Conservation (phyloP, 768 basidiomycete species). For the Kwoniella sp. region DNA sequence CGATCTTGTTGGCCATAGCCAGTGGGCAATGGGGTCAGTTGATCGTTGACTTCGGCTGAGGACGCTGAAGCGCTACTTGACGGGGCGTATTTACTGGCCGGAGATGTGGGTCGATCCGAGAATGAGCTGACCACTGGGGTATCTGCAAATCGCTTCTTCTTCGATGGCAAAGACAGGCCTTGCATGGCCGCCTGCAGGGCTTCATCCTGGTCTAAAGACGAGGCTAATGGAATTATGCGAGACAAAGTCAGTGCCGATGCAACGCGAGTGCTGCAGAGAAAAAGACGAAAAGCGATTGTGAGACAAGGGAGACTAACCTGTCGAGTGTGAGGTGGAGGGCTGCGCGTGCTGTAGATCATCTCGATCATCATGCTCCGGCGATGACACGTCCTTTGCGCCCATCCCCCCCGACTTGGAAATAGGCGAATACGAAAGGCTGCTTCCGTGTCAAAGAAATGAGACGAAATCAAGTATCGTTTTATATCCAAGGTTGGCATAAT, state of each 20-base stretch:
- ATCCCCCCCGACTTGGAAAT: not conserved
- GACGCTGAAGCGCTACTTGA: slow-evolving; percentile 13
- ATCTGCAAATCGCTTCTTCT: not conserved
- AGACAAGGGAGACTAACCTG: not conserved
- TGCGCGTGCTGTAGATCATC: not conserved
- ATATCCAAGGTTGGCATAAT: not conserved
- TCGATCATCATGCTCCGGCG: not conserved
- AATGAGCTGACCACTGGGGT: not conserved
- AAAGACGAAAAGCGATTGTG: not conserved
- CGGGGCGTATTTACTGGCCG: slow-evolving; percentile 1
- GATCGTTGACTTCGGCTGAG: slow-evolving; percentile 23
- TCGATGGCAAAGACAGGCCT: not conserved
- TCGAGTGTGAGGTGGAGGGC: not conserved
- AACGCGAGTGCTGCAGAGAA: not conserved
- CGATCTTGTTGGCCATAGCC: slow-evolving; percentile 11
- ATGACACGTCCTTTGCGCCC: not conserved
- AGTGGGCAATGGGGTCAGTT: slow-evolving; percentile 16
- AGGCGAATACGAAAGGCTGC: not conserved
- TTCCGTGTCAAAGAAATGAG: not conserved
- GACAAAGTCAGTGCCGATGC: no score
- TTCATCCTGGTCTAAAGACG: not conserved
- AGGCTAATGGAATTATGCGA: not conserved
- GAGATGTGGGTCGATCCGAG: slow-evolving; percentile 1
- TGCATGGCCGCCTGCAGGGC: not conserved
- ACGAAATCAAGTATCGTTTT: not conserved